Evolutionary conservation across 768 basidiomycete genomes (phyloP), one percentile per base, ranked within the genome.

Genomic region (Cystoderma amianthinum): DNA sequence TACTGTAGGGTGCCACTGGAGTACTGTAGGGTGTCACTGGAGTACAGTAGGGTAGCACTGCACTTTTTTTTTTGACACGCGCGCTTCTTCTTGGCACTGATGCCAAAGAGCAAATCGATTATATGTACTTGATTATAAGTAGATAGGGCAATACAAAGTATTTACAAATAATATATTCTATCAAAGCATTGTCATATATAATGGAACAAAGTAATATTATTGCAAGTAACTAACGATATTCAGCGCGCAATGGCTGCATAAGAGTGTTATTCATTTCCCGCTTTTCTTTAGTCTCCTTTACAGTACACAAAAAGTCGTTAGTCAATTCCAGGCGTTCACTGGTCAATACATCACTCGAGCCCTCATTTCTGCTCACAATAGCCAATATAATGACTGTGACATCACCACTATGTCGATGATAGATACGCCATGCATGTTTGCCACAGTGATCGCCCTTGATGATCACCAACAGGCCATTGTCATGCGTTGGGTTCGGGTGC

Each of bases 371-470:
- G 25, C n/a, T 28, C 25, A 28, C n/a, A n/a, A 28, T n/a, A 28
- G 25, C 25, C 25, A 28, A 28, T 7, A 28, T 28, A 7, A 28
- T 28, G 7, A 28, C n/a, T 28, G n/a, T 28, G 7, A 7, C 7
- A 7, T 28, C n/a, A 28, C n/a, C n/a, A 7, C n/a, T n/a, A n/a
- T 7, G n/a, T n/a, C n/a, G 25, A 28, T 28, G 25, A 28, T 28
- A n/a, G n/a, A 28, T 28, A 7, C 25, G 25, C n/a, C 25, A 28
- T 7, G n/a, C 25, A 28, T 28, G 25, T 28, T 28, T 28, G 7
- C 25, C 25, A 28, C 40, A 43, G 25, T 51, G 47, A 6, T 44
- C 41, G 6, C 47, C 50, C 35, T 43, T n/a, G 7, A 51, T 46
- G 0, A 48, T 40, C 11, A 48, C 30, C 6, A 51, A 30, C 5